Evolutionary conservation across 345 rosid genomes (phyloP).

Genomic region (Sonneratia alba): DNA sequence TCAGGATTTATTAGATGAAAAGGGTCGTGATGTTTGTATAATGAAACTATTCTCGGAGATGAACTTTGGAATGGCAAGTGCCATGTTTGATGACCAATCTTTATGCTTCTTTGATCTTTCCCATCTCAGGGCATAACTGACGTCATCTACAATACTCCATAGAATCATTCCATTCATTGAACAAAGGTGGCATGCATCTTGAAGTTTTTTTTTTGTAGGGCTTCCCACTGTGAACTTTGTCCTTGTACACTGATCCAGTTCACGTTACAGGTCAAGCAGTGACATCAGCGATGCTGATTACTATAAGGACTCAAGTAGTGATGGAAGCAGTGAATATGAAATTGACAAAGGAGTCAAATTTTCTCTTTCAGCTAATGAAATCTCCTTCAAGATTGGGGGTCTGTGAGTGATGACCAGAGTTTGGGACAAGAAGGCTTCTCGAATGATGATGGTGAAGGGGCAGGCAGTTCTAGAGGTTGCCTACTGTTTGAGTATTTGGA

Average conservation of each 20-base stretch:
- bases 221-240: neutral
- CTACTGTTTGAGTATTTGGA: constrained; percentile 75
- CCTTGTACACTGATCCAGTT: neutral
- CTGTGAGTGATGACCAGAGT: constrained; percentile 36
- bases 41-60: neutral
- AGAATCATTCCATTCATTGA: neutral
- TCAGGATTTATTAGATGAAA: neutral
- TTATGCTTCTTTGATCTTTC: neutral
- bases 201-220: too few species aligned
- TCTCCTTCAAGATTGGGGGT: constrained; percentile 31
- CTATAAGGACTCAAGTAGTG: constrained; percentile 56
- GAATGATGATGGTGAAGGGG: constrained; percentile 65
- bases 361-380: constrained; percentile 11
- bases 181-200: too few species aligned
- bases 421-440: constrained; percentile 39
- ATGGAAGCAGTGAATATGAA: constrained; percentile 68
- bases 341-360: constrained; percentile 36
- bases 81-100: neutral
- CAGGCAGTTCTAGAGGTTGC: constrained; percentile 31
- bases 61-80: too few species aligned
- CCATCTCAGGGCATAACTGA: neutral
- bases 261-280: constrained; percentile 11
- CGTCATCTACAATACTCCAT: neutral
- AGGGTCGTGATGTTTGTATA: neutral
- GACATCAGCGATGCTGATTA: constrained; percentile 79